Conservation (phyloP, 2,329 filamentous ascomycete genomes). For the Karstenula rhodostoma region DNA sequence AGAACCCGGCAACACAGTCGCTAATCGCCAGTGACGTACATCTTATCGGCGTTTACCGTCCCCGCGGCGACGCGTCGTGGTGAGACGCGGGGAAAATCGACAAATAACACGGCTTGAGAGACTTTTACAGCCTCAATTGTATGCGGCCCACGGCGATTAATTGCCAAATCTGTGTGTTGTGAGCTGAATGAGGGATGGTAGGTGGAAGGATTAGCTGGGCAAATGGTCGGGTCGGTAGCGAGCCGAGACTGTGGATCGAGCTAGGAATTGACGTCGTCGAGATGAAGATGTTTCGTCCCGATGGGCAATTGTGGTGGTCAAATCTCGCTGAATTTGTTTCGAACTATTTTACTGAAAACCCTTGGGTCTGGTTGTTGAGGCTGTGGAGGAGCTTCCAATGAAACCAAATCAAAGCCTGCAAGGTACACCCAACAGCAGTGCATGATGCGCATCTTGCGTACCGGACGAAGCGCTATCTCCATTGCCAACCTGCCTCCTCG, state of each 20-base stretch:
- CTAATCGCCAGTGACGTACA: neutral
- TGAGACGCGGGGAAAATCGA: constrained; percentile 4
- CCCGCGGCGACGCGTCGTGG: neutral
- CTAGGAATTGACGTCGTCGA: neutral
- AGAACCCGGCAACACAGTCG: neutral
- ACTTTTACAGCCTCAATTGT: neutral
- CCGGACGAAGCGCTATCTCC: neutral
- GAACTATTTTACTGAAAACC: neutral
- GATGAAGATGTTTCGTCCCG: neutral
- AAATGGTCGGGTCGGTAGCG: neutral
- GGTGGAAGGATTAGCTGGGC: neutral
- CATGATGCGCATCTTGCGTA: neutral
- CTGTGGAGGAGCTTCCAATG: neutral
- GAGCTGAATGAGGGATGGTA: neutral
- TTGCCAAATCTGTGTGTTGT: neutral
- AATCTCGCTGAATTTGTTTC: neutral
- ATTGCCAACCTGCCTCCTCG: neutral
- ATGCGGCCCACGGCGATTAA: neutral
- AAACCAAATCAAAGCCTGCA: neutral
- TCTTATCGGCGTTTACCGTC: neutral
- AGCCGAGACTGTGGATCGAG: constrained; percentile 3
- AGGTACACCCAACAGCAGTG: neutral
- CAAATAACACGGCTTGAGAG: neutral
- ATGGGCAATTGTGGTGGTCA: neutral
- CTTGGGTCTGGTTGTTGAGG: neutral